Conservation (phyloP, 208 protist species). For the Trypanosomatidae sp. region DNA sequence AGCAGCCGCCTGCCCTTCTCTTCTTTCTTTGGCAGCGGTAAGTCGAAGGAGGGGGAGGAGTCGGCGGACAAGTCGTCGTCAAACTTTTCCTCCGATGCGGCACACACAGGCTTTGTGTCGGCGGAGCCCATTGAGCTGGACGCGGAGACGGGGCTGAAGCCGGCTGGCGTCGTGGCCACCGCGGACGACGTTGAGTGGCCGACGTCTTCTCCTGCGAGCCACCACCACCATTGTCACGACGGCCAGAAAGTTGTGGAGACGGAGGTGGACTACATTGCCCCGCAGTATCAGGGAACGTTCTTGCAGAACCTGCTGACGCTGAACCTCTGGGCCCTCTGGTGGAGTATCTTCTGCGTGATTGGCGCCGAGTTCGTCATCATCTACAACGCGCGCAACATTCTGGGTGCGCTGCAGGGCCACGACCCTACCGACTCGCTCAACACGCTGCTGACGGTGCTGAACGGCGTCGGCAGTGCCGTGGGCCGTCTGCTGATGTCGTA, state of each 20-base stretch:
- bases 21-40: too few relatives aligned
- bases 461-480: conserved; percentile 57
- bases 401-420: conserved; percentile 35
- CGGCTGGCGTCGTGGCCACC: too few relatives aligned
- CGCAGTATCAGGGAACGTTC: conserved; percentile 65
- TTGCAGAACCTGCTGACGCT: conserved; percentile 39
- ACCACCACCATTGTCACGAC: too few relatives aligned
- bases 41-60: too few relatives aligned
- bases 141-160: too few relatives aligned
- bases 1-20: conserved; percentile 1
- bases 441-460: conserved; percentile 62
- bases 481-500: conserved; percentile 52
- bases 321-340: conserved; percentile 51
- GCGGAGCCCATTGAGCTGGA: too few relatives aligned
- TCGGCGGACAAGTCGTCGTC: too few relatives aligned
- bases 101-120: too few relatives aligned
- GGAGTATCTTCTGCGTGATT: conserved; percentile 51
- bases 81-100: too few relatives aligned
- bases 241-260: conserved; percentile 22
- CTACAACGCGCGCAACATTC: conserved; percentile 57
- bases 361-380: conserved; percentile 65
- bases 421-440: conserved; percentile 31
- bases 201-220: too few relatives aligned
- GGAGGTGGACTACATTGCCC: conserved; percentile 69
- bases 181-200: too few relatives aligned